phyloP scores from a whole-genome alignment of 2,329 filamentous ascomycete species.

The Bipolaris oryzae region DNA sequence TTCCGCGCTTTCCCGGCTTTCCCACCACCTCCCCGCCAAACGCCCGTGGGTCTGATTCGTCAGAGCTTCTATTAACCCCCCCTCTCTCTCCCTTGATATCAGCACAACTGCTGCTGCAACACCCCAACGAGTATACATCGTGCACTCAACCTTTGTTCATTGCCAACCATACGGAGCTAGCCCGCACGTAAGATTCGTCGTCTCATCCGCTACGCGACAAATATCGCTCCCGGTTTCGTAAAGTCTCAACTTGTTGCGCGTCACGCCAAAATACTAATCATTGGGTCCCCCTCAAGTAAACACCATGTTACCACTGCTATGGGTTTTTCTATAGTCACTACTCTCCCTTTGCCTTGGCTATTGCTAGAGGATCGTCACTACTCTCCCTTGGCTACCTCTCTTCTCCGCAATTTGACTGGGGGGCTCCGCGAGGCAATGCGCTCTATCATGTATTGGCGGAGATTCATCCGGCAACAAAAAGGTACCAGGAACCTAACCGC shows the following conservation, averaged over 20 bases:
- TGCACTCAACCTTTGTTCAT: slow-evolving; percentile 4
- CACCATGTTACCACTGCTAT: not conserved
- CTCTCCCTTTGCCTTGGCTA: not conserved
- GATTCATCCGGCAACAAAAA: not conserved
- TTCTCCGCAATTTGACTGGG: slow-evolving; percentile 9
- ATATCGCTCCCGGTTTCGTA: slow-evolving; percentile 1
- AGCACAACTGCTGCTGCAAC: slow-evolving; percentile 8
- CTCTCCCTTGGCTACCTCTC: not conserved
- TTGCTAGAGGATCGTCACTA: not conserved
- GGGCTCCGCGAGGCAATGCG: not conserved
- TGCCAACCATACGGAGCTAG: not conserved
- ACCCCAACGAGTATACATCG: slow-evolving; percentile 11
- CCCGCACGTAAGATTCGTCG: not conserved
- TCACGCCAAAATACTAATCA: not conserved
- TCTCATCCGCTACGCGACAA: not conserved
- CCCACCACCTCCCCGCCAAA: slow-evolving; percentile 9
- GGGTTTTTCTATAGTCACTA: not conserved
- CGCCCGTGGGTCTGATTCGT: slow-evolving; percentile 12
- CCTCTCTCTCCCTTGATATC: slow-evolving; percentile 3
- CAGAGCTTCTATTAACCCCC: not conserved
- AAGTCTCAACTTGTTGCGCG: not conserved
- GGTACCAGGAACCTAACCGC: not conserved
- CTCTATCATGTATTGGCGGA: not conserved
- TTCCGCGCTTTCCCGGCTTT: not conserved
- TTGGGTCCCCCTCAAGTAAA: not conserved